phyloP scores from a whole-genome alignment of 2,329 filamentous ascomycete genomes.

The Fonsecaea monophora region DNA sequence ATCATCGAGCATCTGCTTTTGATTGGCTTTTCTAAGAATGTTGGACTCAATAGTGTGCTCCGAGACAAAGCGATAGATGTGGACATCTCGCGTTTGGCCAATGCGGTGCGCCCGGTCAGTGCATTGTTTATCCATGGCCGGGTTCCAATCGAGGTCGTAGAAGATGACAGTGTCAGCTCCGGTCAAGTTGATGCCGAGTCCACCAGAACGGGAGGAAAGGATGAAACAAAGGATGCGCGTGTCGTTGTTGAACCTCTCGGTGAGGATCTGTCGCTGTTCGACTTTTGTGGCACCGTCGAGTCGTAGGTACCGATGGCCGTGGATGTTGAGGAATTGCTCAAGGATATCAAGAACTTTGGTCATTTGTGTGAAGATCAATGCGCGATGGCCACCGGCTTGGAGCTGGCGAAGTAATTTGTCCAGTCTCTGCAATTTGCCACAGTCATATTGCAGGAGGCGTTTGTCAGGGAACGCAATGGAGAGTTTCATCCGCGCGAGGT shows the following conservation, averaged over 20 bases:
- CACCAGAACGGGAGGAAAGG: constrained; percentile 89
- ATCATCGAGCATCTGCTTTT: constrained; percentile 97
- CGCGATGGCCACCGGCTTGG: constrained; percentile 88
- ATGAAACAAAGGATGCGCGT: constrained; percentile 93
- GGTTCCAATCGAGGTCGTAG: constrained; percentile 99
- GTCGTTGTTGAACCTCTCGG: constrained; percentile 96
- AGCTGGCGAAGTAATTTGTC: constrained; percentile 85
- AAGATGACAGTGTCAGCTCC: constrained; percentile 98
- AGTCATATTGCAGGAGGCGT: constrained; percentile 94
- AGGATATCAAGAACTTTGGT: constrained; percentile 97
- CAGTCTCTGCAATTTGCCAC: constrained; percentile 90
- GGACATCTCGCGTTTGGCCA: constrained; percentile 94
- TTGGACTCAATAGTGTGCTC: constrained; percentile 98
- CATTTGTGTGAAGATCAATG: constrained; percentile 99
- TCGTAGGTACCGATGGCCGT: constrained; percentile 94
- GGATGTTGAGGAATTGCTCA: constrained; percentile 96
- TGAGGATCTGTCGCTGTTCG: constrained; percentile 92
- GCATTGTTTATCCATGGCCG: constrained; percentile 99
- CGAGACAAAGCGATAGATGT: constrained; percentile 93
- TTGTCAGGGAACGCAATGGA: constrained; percentile 98
- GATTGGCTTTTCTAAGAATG: constrained; percentile 92
- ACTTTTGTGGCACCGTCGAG: constrained; percentile 96
- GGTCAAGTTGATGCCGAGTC: constrained; percentile 93
- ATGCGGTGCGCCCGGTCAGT: constrained; percentile 97
- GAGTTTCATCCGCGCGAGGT: constrained; percentile 87